phyloP scores from a whole-genome alignment of 2,329 filamentous ascomycete genomes.

The Venturia effusa region DNA sequence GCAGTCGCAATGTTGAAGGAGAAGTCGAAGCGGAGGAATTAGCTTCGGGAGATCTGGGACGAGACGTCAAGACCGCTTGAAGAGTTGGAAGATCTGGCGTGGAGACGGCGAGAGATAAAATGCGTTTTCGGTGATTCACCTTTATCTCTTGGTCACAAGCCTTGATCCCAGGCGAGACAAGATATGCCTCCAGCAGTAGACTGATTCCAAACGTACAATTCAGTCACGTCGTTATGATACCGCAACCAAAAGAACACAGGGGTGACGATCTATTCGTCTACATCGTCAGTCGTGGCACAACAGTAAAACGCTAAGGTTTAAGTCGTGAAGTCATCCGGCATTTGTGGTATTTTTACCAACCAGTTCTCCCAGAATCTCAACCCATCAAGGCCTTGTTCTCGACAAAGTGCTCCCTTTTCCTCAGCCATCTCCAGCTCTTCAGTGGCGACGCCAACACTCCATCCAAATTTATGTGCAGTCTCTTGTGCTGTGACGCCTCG shows the following conservation, averaged over 20 bases:
- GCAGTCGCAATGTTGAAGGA: background rate
- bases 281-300: background rate
- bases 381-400: conserved; percentile 86
- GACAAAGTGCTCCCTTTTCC: conserved; percentile 74
- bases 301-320: background rate
- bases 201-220: no score
- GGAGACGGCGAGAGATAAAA: background rate
- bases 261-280: background rate
- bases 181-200: no score
- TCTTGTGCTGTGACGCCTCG: conserved; percentile 84
- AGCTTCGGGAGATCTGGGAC: background rate
- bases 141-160: no score
- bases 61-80: background rate
- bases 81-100: background rate
- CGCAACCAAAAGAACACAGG: no score
- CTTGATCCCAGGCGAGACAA: no score
- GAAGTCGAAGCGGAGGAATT: background rate
- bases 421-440: conserved; percentile 98
- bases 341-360: conserved; percentile 18
- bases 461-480: conserved; percentile 79
- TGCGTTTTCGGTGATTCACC: no score
- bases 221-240: no score
- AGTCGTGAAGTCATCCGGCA: background rate
- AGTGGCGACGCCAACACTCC: conserved; percentile 91
- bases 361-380: conserved; percentile 86